Base-by-base conservation (phyloP, 2,329 filamentous ascomycete species). In the Aspergillus transmontanensis region DNA sequence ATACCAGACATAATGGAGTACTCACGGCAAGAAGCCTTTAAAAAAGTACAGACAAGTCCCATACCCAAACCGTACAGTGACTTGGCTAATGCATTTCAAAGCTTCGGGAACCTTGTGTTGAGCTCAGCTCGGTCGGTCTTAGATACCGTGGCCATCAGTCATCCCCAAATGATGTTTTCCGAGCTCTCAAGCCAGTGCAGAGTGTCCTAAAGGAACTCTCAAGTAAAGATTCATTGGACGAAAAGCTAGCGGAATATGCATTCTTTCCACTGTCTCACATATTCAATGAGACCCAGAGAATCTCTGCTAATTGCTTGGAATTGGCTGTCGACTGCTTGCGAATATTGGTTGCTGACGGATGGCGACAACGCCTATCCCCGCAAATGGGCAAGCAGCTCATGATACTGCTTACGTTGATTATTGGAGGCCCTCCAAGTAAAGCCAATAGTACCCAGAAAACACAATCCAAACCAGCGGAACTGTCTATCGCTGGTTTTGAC, bases 191-290 rank as follows among this genome's bases (percentile, higher is more conserved):
- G 56, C 70, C 74, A 1, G 72, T 89, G 6, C 73, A 78, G 55
- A 59, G 66, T 23, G 71, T 73, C 2, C 69, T 84, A 12, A 67
- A 74, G 9, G 74, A 75, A 19, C 75, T 88, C 19, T 69, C 73
- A 26, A 71, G 71, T 9, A 75, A 79, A 41, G 71, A 77, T 66
- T 70, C 74, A 1, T 75, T 98, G 21, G 92, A 97, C 75, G 85
- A 89, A 58, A 94, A 93, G 75, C 81, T 98, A 21, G 93, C 94
- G 16, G 94, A 97, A 80, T 99, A 98, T 82, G 86, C 91, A 72
- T 98, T 98, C 82, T 97, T 97, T 66, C 95, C 95, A 0, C 82
- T 99, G 0, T 93, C 92, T 0, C 90, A 95, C 69, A 87, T 98
- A 45, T 89, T 99, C 71, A 89, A 92, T 63, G 86, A 89, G 66